Evolutionary conservation across 1,284 basidiomycete genomes (phyloP), one percentile per base, ranked within the genome.

Genomic region (Puccinia triticina): DNA sequence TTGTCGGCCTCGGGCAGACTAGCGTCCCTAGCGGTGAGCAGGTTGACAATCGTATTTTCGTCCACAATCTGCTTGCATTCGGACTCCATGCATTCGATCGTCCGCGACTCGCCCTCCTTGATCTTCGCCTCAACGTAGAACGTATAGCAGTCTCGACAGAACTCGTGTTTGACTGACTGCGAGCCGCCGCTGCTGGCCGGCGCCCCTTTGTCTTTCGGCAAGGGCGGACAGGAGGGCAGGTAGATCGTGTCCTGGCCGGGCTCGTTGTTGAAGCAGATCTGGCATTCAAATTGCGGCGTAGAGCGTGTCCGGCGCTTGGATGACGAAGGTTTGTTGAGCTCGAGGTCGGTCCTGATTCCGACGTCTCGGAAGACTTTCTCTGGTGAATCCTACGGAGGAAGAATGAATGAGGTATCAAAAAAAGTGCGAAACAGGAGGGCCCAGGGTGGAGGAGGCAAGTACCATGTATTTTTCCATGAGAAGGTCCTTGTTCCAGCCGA

Each of bases 401-500:
- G 16, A 40, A 66, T 2, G n/a, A 29, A 57, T 57, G 5, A 7
- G 43, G 10, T 57, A 29, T 40, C 26, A 66, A 37, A 34, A 18
- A 0, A 18, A 46, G 40, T 12, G 40, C 12, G 61, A 18, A 37
- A 23, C 1, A 32, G 26, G 48, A 43, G 4, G 69, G 7, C 1
- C 18, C 26, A 59, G 37, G 40, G 21, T n/a, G 21, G 32, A 37
- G 29, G 32, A 11, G 14, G 26, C 5, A 29, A 67, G 43, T 77
- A 86, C 86, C 86, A 86, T 87, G 84, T 86, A 86, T 43, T 83
- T 85, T 77, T 88, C 88, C 83, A 88, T 86, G n/a, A 98, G 90
- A 83, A 92, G 92, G 88, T 99, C 96, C 86, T 94, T 94, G 89
- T 99, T 98, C 96, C 96, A 99, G 71, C 90, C 89, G 89, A 93